These are phyloP conservation scores for Fusarium ramigenum DNA, from an alignment of 2,329 filamentous ascomycete species.

Conservation along the genomic window DNA sequence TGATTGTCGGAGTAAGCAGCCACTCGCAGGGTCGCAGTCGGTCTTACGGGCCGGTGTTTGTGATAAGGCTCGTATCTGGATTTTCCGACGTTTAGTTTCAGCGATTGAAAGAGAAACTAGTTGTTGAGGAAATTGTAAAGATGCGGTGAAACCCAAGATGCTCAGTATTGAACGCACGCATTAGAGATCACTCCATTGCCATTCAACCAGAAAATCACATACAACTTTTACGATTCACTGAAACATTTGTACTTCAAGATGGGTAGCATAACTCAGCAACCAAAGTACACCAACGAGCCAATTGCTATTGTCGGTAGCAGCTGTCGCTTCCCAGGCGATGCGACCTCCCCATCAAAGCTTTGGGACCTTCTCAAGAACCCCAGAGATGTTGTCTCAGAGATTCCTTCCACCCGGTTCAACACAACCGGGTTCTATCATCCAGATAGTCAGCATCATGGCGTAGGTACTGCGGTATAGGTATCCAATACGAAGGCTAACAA, in stretches of 20 bases:
- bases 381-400: not conserved
- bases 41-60: not conserved
- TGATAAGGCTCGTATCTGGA: no score
- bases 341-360: not conserved
- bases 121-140: not conserved
- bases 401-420: constrained; percentile 8
- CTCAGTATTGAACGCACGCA: not conserved
- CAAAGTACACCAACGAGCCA: not conserved
- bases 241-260: not conserved
- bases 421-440: not conserved
- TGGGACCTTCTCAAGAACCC: constrained; percentile 14
- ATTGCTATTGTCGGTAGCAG: constrained; percentile 22
- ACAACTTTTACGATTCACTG: not conserved
- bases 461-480: not conserved
- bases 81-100: rapidly evolving
- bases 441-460: not conserved
- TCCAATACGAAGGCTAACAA: not conserved
- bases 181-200: not conserved
- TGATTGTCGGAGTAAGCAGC: not conserved
- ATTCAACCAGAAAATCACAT: not conserved
- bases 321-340: constrained; percentile 14
- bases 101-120: rapidly evolving
- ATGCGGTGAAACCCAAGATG: not conserved
- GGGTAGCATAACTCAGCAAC: not conserved
- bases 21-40: not conserved